Base-by-base conservation (phyloP, 1,139 yeast species). In the Hyphopichia burtonii region DNA sequence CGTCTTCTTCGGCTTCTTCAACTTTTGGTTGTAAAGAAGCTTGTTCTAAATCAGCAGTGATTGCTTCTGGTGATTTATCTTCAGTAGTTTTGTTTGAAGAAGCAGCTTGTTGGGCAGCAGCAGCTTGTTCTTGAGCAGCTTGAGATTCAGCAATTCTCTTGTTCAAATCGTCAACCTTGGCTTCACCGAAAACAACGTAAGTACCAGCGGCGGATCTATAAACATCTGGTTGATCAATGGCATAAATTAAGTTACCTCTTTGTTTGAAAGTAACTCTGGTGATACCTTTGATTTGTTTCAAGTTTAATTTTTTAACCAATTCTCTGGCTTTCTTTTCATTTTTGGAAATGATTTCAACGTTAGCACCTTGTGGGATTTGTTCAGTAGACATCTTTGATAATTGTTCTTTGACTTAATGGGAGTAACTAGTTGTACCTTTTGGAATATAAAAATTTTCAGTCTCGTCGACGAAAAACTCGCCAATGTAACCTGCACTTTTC, bases 251-350 rank as follows among this genome's bases (percentile, higher is more conserved):
- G 82, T 89, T 89, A 71, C 94, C 91, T 74, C 89, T 83, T 78
- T 88, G 93, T 76, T 87, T 89, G 82, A 93, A 86, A 56, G 96
- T 90, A 62, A 93, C 99, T 77, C 99, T 87, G 69, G 88, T 76
- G 66, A 93, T 87, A 58, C 96, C 96, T 66, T 86, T 85, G 65
- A 93, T 81, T 74, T 82, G 89, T 82, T 88, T 89, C 74, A 93
- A 80, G 70, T 87, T 89, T 61, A 91, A 82, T 77, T 91, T 91
- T 74, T 83, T 76, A 74, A 93, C 85, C 64, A 85, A 72, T 66
- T 86, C 91, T 77, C 95, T 86, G 62, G 99, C 97, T 78, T 91
- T 90, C 82, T 88, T 87, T 77, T 91, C 97, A 74, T 88, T 86
- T 76, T 86, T 88, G 66, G 93, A 78, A 72, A 86, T 76, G 67